Evolutionary conservation across 2,329 filamentous ascomycete genomes (phyloP).

Genomic region (Conoideocrella luteorostrata): DNA sequence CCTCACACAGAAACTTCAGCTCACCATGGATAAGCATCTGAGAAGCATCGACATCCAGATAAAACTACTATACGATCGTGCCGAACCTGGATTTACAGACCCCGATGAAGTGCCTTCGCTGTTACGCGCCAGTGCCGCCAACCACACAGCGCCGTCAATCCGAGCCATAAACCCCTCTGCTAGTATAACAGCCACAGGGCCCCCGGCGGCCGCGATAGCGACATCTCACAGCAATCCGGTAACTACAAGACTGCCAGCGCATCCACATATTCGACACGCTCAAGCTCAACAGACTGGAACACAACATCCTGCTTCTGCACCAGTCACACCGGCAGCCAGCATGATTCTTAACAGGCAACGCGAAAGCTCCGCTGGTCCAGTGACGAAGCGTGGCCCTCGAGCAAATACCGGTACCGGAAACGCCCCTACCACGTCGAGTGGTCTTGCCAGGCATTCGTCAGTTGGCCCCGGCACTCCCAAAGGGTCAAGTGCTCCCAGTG

Average conservation of each 20-base stretch:
- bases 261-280: constrained; percentile 40
- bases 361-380: constrained; percentile 55
- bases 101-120: constrained; percentile 58
- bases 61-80: constrained; percentile 54
- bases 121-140: constrained; percentile 51
- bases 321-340: constrained; percentile 53
- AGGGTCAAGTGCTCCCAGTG: constrained; percentile 20
- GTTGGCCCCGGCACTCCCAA: constrained; percentile 59
- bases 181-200: constrained; percentile 21
- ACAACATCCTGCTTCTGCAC: constrained; percentile 47
- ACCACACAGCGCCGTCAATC: constrained; percentile 35
- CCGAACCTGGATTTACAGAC: constrained; percentile 55
- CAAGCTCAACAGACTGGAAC: constrained; percentile 36
- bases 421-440: constrained; percentile 46
- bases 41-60: constrained; percentile 57
- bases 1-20: constrained; percentile 58
- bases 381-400: constrained; percentile 47
- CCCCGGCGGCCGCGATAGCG: constrained; percentile 19
- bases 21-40: constrained; percentile 55
- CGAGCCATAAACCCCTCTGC: constrained; percentile 38
- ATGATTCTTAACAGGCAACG: constrained; percentile 52
- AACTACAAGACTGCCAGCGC: constrained; percentile 36
- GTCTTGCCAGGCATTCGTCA: constrained; percentile 55
- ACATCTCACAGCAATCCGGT: constrained; percentile 33
- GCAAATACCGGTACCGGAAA: constrained; percentile 41